Evolutionary conservation across 495 filamentous ascomycete species (phyloP).

Genomic region (Oleoguttula mirabilis): DNA sequence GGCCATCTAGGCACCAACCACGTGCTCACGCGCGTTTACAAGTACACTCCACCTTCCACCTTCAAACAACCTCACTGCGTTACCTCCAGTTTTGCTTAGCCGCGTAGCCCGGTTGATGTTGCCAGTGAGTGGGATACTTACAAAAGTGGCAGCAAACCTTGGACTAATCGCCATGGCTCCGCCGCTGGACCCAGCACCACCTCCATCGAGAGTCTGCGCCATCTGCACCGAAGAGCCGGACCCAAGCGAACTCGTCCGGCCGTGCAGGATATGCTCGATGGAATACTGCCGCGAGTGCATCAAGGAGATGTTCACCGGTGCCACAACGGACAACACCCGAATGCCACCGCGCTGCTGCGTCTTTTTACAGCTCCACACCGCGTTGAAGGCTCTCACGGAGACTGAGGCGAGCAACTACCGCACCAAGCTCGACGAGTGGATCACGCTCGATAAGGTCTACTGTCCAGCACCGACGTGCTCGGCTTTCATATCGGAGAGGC

Average conservation of each 20-base stretch:
- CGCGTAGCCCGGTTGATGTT: too few relatives aligned
- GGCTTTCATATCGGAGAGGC: constrained; percentile 24
- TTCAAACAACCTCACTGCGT: too few relatives aligned
- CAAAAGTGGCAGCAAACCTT: too few relatives aligned
- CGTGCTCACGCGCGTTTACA: too few relatives aligned
- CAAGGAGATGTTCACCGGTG: constrained; percentile 23
- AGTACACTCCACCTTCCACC: too few relatives aligned
- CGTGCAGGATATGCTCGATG: constrained; percentile 20
- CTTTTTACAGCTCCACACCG: constrained; percentile 21
- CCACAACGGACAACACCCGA: constrained; percentile 18
- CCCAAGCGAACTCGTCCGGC: constrained; percentile 11
- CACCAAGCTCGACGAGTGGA: constrained; percentile 27
- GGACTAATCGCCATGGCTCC: too few relatives aligned
- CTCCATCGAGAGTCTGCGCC: too few relatives aligned
- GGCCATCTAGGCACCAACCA: too few relatives aligned
- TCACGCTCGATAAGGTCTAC: constrained; percentile 24
- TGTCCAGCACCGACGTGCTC: constrained; percentile 27
- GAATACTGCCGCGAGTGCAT: constrained; percentile 23
- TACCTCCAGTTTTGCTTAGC: too few relatives aligned
- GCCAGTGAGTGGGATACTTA: too few relatives aligned
- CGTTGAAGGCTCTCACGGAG: constrained; percentile 11
- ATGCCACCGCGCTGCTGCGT: constrained; percentile 28
- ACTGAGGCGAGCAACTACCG: constrained; percentile 18
- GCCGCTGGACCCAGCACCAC: too few relatives aligned
- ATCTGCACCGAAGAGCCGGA: too few relatives aligned